These are phyloP conservation scores for Luffa acutangula DNA, from an alignment of 306 rosid genomes.

Conservation along the genomic window DNA sequence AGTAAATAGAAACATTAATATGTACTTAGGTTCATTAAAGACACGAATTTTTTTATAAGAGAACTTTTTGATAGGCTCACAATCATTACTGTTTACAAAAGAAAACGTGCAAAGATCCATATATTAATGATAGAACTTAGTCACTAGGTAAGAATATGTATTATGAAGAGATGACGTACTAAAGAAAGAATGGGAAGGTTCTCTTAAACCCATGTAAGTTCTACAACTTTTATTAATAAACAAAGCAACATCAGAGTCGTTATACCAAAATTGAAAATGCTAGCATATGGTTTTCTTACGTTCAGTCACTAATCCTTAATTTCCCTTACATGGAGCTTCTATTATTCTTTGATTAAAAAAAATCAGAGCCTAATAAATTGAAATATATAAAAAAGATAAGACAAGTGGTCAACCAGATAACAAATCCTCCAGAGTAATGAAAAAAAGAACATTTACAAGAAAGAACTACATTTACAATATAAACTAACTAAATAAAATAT, in stretches of 20 bases:
- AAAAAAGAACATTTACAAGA: neutral
- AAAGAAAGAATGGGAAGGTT: neutral
- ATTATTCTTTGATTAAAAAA: neutral
- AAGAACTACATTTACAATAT: neutral
- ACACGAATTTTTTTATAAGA: neutral
- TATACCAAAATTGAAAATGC: neutral
- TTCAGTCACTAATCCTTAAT: neutral
- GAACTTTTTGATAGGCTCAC: neutral
- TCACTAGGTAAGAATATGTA: neutral
- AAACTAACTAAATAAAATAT: neutral
- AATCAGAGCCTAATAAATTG: neutral
- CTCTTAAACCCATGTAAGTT: neutral
- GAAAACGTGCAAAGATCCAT: neutral
- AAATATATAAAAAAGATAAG: neutral
- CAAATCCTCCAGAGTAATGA: neutral
- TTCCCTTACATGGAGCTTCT: neutral
- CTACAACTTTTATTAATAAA: neutral
- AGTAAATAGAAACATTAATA: neutral
- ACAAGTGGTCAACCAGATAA: neutral
- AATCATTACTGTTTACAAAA: neutral
- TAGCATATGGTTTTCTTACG: neutral
- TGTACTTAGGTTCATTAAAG: neutral
- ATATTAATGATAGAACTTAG: neutral
- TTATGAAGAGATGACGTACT: neutral
- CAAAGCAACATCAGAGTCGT: neutral